Percentiles rank a stretch among this genome's conserved stretches.
Conservation (phyloP, 139 green algal genomes). For the Parachlorella kessleri region DNA sequence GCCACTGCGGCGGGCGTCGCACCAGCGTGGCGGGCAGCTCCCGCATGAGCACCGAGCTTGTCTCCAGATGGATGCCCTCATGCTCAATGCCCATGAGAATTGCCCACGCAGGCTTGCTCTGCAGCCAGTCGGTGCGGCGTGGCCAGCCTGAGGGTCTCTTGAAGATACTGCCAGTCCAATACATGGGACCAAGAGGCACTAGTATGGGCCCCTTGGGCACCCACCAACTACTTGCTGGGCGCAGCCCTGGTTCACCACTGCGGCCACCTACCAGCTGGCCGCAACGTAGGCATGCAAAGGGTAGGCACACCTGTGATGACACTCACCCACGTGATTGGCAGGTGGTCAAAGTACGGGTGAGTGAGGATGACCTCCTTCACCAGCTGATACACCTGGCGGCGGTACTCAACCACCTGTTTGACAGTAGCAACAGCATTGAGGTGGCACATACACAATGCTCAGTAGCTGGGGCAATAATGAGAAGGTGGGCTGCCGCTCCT, state of each 20-base stretch:
- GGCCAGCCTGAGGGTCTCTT: not conserved
- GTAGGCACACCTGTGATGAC: too few species aligned
- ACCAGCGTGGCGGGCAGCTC: constrained; percentile 67
- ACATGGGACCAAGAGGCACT: too few species aligned
- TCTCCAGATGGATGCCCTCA: constrained; percentile 85
- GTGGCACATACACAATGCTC: too few species aligned
- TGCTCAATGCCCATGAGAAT: constrained; percentile 86
- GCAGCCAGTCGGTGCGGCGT: not conserved
- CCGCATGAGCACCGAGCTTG: constrained; percentile 68
- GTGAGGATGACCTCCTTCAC: constrained; percentile 35
- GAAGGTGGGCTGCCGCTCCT: too few species aligned
- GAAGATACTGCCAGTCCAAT: not conserved
- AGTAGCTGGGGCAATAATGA: too few species aligned
- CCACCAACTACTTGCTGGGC: not conserved
- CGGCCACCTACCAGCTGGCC: not conserved
- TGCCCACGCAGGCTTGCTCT: constrained; percentile 55
- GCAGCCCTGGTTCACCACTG: constrained; percentile 30
- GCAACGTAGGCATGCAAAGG: too few species aligned
- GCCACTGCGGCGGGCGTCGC: constrained; percentile 71
- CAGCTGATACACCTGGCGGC: constrained; percentile 35
- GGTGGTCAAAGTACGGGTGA: constrained; percentile 52
- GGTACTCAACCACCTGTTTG: constrained; percentile 54
- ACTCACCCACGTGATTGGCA: constrained; percentile 31
- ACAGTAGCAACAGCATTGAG: too few species aligned
- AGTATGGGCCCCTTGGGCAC: too few species aligned